Percentiles rank a stretch among this genome's conserved stretches.
phyloP scores from a whole-genome alignment of 805 yeast species.

The Candida sakaeoensis region DNA sequence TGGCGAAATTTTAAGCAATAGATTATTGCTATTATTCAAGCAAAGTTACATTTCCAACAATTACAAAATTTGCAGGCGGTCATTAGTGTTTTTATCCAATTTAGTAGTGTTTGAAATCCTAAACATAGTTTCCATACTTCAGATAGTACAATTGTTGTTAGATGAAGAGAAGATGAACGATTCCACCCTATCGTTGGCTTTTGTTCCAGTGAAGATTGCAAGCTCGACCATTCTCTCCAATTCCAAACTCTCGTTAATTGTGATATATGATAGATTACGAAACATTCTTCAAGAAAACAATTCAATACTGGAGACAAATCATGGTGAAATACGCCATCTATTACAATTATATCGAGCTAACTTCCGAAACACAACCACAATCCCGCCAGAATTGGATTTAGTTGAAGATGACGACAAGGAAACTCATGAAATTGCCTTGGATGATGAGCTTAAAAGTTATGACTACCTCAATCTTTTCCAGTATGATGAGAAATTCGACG shows the following conservation, averaged over 20 bases:
- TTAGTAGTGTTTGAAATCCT: slow-evolving; percentile 59
- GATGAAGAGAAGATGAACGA: slow-evolving; percentile 40
- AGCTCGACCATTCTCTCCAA: slow-evolving; percentile 49
- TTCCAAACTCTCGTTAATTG: slow-evolving; percentile 43
- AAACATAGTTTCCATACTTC: slow-evolving; percentile 28
- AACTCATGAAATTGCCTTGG: slow-evolving; percentile 50
- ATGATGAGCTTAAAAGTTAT: slow-evolving; percentile 47
- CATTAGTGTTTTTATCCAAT: slow-evolving; percentile 51
- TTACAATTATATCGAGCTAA: slow-evolving; percentile 47
- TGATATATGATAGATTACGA: slow-evolving; percentile 59
- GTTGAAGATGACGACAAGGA: slow-evolving; percentile 62
- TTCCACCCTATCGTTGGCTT: slow-evolving; percentile 53
- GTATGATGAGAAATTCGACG: slow-evolving; percentile 48
- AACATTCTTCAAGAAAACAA: slow-evolving; percentile 51
- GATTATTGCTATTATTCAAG: slow-evolving; percentile 59
- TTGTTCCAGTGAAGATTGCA: slow-evolving; percentile 44
- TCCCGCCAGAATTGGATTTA: slow-evolving; percentile 50
- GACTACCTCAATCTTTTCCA: slow-evolving; percentile 49
- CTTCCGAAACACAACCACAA: slow-evolving; percentile 31
- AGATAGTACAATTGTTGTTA: slow-evolving; percentile 32
- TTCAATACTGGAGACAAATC: slow-evolving; percentile 32
- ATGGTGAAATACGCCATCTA: slow-evolving; percentile 46
- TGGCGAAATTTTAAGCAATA: slow-evolving; percentile 52
- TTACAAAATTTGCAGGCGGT: slow-evolving; percentile 37
- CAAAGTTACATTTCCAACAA: slow-evolving; percentile 47